Conservation (phyloP, 257 asterid species). For the Nicotiana otophora region DNA sequence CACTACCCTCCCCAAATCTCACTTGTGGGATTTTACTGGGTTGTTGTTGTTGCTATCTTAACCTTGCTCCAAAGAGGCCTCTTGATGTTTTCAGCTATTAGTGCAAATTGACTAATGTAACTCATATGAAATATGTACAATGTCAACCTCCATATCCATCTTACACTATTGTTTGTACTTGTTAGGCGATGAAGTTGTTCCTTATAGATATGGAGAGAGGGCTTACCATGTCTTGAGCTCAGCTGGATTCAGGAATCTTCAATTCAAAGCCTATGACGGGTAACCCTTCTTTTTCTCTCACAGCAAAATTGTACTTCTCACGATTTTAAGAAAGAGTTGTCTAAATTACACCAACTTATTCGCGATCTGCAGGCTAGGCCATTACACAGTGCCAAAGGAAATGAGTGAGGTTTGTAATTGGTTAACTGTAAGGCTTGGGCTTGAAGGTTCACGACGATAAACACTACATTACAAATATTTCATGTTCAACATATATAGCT, state of each 20-base stretch:
- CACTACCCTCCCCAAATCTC: too few relatives aligned
- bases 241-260: conserved; percentile 67
- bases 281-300: conserved; percentile 16
- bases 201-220: conserved; percentile 64
- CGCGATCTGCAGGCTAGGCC: conserved; percentile 60
- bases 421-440: conserved; percentile 55
- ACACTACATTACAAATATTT: not conserved
- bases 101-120: not conserved
- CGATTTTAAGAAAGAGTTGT: not conserved
- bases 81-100: not conserved
- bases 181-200: conserved; percentile 81
- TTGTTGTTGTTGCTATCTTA: not conserved
- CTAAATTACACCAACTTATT: not conserved
- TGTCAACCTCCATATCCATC: not conserved
- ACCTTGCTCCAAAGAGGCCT: not conserved
- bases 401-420: conserved; percentile 87
- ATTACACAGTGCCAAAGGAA: conserved; percentile 81
- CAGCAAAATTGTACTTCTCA: not conserved
- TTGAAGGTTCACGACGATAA: conserved; percentile 35
- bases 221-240: conserved; percentile 60
- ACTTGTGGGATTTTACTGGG: too few relatives aligned
- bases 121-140: not conserved
- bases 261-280: conserved; percentile 73
- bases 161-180: not conserved
- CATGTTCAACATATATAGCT: not conserved